phyloP scores from a whole-genome alignment of 75 land plant genomes.

The Picea sitchensis region DNA sequence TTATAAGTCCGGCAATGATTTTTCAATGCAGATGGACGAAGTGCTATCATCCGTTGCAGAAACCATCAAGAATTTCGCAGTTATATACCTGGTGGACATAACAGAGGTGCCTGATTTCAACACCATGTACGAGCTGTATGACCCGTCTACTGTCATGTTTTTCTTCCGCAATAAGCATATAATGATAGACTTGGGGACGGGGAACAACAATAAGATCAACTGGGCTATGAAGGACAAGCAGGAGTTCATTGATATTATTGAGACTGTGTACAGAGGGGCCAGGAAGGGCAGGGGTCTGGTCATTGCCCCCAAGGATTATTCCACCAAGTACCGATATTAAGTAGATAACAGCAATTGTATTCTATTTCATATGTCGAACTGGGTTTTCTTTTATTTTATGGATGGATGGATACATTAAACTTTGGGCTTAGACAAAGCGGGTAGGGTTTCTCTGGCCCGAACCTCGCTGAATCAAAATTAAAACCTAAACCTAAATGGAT shows the following conservation, averaged over 20 bases:
- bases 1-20: too few relatives aligned
- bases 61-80: slow-evolving; percentile 88
- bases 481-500: too few relatives aligned
- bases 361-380: too few relatives aligned
- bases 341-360: neutral
- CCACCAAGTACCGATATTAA: slow-evolving; percentile 93
- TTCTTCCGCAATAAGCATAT: slow-evolving; percentile 99
- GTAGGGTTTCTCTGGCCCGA: too few relatives aligned
- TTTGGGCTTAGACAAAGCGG: too few relatives aligned
- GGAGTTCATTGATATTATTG: slow-evolving; percentile 91
- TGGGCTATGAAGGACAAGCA: slow-evolving; percentile 95
- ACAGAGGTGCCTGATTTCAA: slow-evolving; percentile 98
- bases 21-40: slow-evolving; percentile 77
- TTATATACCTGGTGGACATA: slow-evolving; percentile 70
- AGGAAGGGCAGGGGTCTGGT: slow-evolving; percentile 93
- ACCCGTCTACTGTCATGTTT: slow-evolving; percentile 96
- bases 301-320: slow-evolving; percentile 94
- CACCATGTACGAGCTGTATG: slow-evolving; percentile 97
- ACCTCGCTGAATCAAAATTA: too few relatives aligned
- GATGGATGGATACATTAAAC: too few relatives aligned
- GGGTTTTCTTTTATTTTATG: too few relatives aligned
- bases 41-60: slow-evolving; percentile 90
- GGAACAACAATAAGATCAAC: slow-evolving; percentile 97
- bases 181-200: slow-evolving; percentile 95
- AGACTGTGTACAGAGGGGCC: slow-evolving; percentile 88